Conservation (phyloP, 2,329 filamentous ascomycete species). For the Xylaria sp. region DNA sequence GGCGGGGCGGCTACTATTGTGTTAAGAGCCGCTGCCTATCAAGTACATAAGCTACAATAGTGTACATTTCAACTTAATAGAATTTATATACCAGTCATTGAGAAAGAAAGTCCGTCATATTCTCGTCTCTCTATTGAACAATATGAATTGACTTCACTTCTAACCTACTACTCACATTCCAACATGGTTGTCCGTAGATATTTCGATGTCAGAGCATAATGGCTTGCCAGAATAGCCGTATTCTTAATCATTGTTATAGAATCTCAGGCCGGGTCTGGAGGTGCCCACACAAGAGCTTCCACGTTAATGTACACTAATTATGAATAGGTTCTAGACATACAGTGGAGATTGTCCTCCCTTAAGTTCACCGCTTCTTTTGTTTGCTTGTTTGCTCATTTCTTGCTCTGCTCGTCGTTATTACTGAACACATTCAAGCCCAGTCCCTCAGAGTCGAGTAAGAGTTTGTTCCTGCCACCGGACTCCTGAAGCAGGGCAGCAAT, state of each 20-base stretch:
- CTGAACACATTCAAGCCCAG: slow-evolving; percentile 87
- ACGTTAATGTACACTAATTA: slow-evolving; percentile 47
- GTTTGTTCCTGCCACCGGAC: slow-evolving; percentile 86
- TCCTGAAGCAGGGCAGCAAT: slow-evolving; percentile 93
- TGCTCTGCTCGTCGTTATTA: slow-evolving; percentile 54
- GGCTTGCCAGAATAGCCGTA: background rate
- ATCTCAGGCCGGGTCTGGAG: background rate
- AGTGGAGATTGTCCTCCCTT: slow-evolving; percentile 50
- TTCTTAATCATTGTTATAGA: background rate
- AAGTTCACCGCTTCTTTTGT: slow-evolving; percentile 19
- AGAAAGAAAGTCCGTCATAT: background rate
- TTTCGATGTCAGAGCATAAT: background rate
- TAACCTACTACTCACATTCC: background rate
- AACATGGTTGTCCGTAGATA: background rate
- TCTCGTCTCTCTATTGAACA: background rate
- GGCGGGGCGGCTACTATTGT: slow-evolving; percentile 23
- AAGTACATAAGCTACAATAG: background rate
- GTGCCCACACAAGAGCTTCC: slow-evolving; percentile 12
- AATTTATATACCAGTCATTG: background rate
- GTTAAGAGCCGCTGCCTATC: background rate
- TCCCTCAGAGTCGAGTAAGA: slow-evolving; percentile 91
- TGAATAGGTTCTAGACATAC: slow-evolving; percentile 48
- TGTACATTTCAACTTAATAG: background rate
- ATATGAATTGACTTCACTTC: background rate
- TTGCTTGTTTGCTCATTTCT: slow-evolving; percentile 54